Evolutionary conservation across 2,329 filamentous ascomycete species (phyloP), one percentile per base, ranked within the genome.

Genomic region (Penicillium sp.): DNA sequence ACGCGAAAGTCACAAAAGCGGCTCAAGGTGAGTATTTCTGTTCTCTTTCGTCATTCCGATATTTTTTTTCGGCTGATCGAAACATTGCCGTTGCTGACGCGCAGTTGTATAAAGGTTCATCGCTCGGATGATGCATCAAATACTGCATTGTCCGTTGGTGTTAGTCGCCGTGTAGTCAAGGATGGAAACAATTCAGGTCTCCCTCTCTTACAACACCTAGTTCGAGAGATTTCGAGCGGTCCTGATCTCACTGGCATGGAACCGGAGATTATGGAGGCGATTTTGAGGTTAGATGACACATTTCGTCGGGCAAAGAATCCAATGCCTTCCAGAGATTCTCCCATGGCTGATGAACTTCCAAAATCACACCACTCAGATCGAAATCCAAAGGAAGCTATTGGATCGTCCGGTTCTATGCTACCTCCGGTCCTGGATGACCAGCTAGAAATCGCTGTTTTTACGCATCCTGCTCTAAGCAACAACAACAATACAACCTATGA

Each of bases 391-490:
- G 16, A 52, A 29, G 10, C 39, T 13, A 7, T 30, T 34, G 27
- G 32, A 29, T 35, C 30, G 9, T 6, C 3, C 7, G 44, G 65
- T 5, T 70, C 72, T 5, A 29, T 47, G 2, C 73, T 91, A 1
- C 89, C 89, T 3, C 67, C 75, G 9, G 82, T 91, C 47, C 65
- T 78, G 6, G 81, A 91, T 58, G 74, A 79, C 0, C 72, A 76
- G 19, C 77, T 92, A 16, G 83, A 86, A 62, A 75, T 74, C 26
- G 81, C 84, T 14, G 83, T 85, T 10, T 87, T 92, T 64, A 90
- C 82, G 1, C 90, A 93, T 63, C 75, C 80, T 1, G 84, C 83
- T 1, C 67, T 77, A 41, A 63, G 64, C 50, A 66, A 60, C 35
- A 53, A 65, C 44, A 48, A 52, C 32, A 53, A 57, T 35, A 46